These are phyloP conservation scores for Corylus americana DNA, from an alignment of 306 rosid genomes.

Conservation along the genomic window DNA sequence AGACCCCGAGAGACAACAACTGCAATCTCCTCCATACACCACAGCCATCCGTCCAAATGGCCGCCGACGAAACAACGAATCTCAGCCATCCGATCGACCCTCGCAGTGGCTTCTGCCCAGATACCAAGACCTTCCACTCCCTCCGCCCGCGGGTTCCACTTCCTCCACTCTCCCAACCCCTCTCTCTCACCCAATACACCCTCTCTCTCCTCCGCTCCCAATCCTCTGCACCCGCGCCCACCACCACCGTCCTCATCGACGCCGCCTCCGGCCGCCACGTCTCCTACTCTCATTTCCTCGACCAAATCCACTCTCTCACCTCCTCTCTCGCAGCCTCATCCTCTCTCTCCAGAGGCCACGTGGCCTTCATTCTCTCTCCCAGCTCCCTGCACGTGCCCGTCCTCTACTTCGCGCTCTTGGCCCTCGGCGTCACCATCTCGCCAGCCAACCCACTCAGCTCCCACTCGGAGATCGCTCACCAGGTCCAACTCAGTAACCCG, in stretches of 20 bases:
- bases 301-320: constrained; percentile 53
- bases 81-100: constrained; percentile 23
- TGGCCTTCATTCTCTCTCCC: constrained; percentile 72
- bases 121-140: constrained; percentile 50
- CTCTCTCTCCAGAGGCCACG: constrained; percentile 62
- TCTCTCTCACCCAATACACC: constrained; percentile 51
- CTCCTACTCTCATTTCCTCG: constrained; percentile 56
- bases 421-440: constrained; percentile 60
- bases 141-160: constrained; percentile 70
- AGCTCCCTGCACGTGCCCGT: constrained; percentile 66
- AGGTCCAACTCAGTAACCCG: constrained; percentile 53
- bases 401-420: constrained; percentile 70
- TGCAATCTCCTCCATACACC: background rate
- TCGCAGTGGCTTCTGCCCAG: constrained; percentile 52
- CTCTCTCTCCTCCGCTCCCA: constrained; percentile 51
- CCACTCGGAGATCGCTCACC: constrained; percentile 59
- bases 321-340: constrained; percentile 33
- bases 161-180: constrained; percentile 60
- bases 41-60: background rate
- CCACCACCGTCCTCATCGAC: constrained; percentile 54
- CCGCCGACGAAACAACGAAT: background rate
- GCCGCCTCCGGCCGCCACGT: constrained; percentile 44
- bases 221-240: constrained; percentile 19
- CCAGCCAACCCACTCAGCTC: constrained; percentile 78
- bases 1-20: too few species aligned